Conservation (phyloP, 1,284 basidiomycete species). For the Boletus calvinii region DNA sequence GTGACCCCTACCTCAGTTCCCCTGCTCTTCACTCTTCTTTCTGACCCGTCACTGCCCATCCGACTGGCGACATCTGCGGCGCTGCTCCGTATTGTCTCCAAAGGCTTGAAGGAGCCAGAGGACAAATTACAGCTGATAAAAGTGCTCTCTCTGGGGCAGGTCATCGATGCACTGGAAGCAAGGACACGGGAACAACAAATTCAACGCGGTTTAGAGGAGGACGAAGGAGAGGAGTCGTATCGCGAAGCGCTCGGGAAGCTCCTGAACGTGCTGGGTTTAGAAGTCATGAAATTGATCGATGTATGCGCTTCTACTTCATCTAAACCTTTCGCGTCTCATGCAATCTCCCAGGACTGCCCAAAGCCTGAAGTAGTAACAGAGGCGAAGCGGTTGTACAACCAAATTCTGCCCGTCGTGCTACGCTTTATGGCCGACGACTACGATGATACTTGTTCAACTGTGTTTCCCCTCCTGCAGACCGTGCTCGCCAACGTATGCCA, state of each 20-base stretch:
- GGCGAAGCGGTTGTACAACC: slow-evolving; percentile 66
- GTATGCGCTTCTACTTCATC: slow-evolving; percentile 38
- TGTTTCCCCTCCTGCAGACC: slow-evolving; percentile 78
- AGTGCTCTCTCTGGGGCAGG: slow-evolving; percentile 81
- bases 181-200: slow-evolving; percentile 72
- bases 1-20: slow-evolving; percentile 89
- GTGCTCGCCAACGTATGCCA: slow-evolving; percentile 71
- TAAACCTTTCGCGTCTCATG: slow-evolving; percentile 7
- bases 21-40: slow-evolving; percentile 83
- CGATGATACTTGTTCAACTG: slow-evolving; percentile 82
- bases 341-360: slow-evolving; percentile 51
- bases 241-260: slow-evolving; percentile 87
- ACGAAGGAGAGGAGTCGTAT: slow-evolving; percentile 82
- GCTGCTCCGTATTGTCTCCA: slow-evolving; percentile 80
- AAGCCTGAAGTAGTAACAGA: slow-evolving; percentile 65
- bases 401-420: slow-evolving; percentile 80
- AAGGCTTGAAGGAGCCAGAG: slow-evolving; percentile 89
- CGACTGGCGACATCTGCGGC: slow-evolving; percentile 83
- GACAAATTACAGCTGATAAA: slow-evolving; percentile 93
- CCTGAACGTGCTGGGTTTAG: slow-evolving; percentile 81
- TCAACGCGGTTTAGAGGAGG: slow-evolving; percentile 63
- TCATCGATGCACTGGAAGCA: slow-evolving; percentile 77
- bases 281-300: slow-evolving; percentile 83
- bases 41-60: slow-evolving; percentile 76
- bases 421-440: slow-evolving; percentile 89